A percentile compares a stretch with the other conserved stretches of the same genome.
Conservation (phyloP, 163 green algal genomes). For the Volvox carteri region DNA sequence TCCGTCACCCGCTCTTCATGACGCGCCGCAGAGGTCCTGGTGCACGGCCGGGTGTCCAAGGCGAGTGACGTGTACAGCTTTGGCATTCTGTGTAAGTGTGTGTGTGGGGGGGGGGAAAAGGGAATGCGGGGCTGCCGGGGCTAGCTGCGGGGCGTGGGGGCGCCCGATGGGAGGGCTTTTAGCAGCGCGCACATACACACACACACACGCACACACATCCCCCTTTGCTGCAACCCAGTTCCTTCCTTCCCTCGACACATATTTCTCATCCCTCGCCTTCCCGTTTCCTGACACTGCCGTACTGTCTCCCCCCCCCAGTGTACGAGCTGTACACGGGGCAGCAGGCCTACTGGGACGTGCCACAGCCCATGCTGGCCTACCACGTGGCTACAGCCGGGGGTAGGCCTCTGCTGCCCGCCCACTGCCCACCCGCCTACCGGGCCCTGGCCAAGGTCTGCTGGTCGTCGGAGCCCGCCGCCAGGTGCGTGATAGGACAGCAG, state of each 20-base stretch:
- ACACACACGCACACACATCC: too few relatives aligned
- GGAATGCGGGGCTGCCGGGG: not conserved
- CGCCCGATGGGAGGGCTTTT: too few relatives aligned
- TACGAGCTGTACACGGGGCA: constrained; percentile 52
- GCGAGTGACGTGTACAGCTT: constrained; percentile 47
- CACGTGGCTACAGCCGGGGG: constrained; percentile 36
- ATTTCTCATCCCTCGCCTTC: not conserved
- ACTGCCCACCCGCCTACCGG: constrained; percentile 22
- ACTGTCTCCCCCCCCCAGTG: not conserved
- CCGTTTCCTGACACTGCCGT: not conserved
- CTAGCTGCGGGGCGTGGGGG: too few relatives aligned
- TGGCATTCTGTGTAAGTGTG: constrained; percentile 33
- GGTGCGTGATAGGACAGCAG: not conserved
- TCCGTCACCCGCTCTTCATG: too few relatives aligned
- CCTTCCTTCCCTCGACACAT: not conserved
- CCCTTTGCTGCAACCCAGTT: too few relatives aligned
- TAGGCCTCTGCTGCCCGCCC: constrained; percentile 5
- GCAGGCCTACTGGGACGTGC: constrained; percentile 37
- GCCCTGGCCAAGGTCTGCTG: constrained; percentile 41
- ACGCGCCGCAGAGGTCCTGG: constrained; percentile 37
- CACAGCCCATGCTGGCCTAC: constrained; percentile 53
- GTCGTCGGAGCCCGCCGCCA: not conserved
- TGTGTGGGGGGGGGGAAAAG: too few relatives aligned
- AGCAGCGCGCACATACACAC: too few relatives aligned
- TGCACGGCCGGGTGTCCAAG: constrained; percentile 46